A percentile compares a stretch with the other conserved stretches of the same genome.
phyloP scores from a whole-genome alignment of 352 stramenopile species.

The Pelagophyceae sp. region DNA sequence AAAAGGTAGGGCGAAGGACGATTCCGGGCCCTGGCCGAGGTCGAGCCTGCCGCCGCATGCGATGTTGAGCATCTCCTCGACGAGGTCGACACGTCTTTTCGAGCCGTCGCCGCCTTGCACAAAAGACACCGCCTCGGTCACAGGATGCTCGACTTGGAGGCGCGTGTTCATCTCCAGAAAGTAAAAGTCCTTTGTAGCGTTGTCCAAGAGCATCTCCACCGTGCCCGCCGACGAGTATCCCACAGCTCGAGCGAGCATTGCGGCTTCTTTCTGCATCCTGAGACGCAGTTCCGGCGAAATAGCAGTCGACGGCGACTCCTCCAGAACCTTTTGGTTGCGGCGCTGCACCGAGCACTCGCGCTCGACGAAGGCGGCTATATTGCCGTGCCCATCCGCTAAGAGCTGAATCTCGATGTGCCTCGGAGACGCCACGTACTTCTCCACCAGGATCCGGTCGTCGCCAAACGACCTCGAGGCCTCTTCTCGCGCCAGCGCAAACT shows the following conservation, averaged over 20 bases:
- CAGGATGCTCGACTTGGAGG: slow-evolving; percentile 83
- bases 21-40: background rate
- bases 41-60: too few relatives aligned
- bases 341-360: slow-evolving; percentile 91
- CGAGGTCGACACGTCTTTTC: background rate
- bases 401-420: slow-evolving; percentile 97
- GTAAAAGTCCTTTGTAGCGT: slow-evolving; percentile 82
- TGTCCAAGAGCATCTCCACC: slow-evolving; percentile 90
- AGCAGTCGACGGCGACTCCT: slow-evolving; percentile 79
- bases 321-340: slow-evolving; percentile 93
- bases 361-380: slow-evolving; percentile 80
- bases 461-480: slow-evolving; percentile 68
- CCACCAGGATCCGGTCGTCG: slow-evolving; percentile 88
- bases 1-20: background rate
- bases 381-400: slow-evolving; percentile 75
- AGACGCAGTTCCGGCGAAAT: slow-evolving; percentile 66
- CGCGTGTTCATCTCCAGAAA: slow-evolving; percentile 97
- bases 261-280: slow-evolving; percentile 77
- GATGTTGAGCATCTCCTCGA: slow-evolving; percentile 45
- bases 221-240: slow-evolving; percentile 88
- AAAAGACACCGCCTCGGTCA: slow-evolving; percentile 82
- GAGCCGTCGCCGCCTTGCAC: slow-evolving; percentile 26
- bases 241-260: slow-evolving; percentile 75
- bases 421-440: slow-evolving; percentile 92
- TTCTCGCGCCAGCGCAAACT: slow-evolving; percentile 52